Conservation (phyloP, 148 eudicot genomes). For the Cornus controversa region DNA sequence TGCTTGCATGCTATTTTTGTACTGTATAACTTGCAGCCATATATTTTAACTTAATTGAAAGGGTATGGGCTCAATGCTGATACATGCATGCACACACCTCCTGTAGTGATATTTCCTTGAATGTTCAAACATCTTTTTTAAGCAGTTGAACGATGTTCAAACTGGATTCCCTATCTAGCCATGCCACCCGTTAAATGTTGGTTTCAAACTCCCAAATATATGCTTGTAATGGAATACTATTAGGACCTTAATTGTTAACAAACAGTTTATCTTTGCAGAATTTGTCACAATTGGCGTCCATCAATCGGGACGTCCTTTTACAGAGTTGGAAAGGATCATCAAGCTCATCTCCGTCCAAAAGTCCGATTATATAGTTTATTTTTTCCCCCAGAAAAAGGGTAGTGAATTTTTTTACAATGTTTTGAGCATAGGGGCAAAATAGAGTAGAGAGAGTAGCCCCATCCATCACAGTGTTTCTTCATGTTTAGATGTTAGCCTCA, state of each 20-base stretch:
- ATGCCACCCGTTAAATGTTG: background rate
- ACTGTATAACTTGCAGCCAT: background rate
- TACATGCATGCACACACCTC: background rate
- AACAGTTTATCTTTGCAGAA: slow-evolving; percentile 36
- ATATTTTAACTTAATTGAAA: too few relatives aligned
- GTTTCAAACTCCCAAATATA: background rate
- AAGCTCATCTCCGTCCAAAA: slow-evolving; percentile 38
- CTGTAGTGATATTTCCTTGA: background rate
- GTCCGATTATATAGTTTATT: slow-evolving; percentile 11
- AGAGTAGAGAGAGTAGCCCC: too few relatives aligned
- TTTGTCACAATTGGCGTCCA: slow-evolving; percentile 64
- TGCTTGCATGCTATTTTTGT: too few relatives aligned
- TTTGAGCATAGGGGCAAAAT: too few relatives aligned
- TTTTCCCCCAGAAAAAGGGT: background rate
- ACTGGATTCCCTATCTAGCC: background rate
- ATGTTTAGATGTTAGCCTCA: too few relatives aligned
- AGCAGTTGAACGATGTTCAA: background rate
- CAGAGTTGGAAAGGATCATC: slow-evolving; percentile 45
- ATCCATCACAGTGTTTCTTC: too few relatives aligned
- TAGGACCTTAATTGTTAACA: background rate
- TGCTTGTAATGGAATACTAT: background rate
- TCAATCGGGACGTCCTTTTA: slow-evolving; percentile 63
- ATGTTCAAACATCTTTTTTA: background rate
- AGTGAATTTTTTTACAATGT: too few relatives aligned
- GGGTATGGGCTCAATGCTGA: too few relatives aligned